These are phyloP conservation scores for Sapria himalayana DNA, from an alignment of 345 rosid species.

Conservation along the genomic window DNA sequence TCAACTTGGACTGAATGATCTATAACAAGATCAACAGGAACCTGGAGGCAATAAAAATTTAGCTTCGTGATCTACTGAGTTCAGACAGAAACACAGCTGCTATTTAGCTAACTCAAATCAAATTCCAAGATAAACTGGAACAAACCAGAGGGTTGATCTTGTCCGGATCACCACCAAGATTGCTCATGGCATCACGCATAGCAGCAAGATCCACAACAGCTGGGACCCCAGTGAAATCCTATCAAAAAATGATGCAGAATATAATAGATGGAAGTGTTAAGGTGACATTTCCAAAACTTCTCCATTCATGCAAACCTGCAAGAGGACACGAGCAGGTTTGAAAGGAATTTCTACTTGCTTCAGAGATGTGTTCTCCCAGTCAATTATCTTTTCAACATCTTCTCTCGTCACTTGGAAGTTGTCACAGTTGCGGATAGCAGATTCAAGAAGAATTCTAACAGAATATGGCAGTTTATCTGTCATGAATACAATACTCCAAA, in stretches of 20 bases:
- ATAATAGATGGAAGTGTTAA: too few species aligned
- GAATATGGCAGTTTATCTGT: slow-evolving; percentile 88
- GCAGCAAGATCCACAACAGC: slow-evolving; percentile 97
- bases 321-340: slow-evolving; percentile 93
- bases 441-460: slow-evolving; percentile 78
- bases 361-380: slow-evolving; percentile 78
- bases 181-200: slow-evolving; percentile 98
- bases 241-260: slow-evolving; percentile 10
- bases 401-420: slow-evolving; percentile 82
- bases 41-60: slow-evolving; percentile 32
- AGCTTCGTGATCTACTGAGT: too few species aligned
- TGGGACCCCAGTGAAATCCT: slow-evolving; percentile 99
- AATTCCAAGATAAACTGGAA: background rate
- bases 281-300: background rate
- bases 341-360: slow-evolving; percentile 96
- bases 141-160: slow-evolving; percentile 83
- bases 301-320: slow-evolving; percentile 30
- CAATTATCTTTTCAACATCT: slow-evolving; percentile 88
- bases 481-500: slow-evolving; percentile 4
- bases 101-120: too few species aligned
- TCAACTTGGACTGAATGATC: slow-evolving; percentile 99
- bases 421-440: slow-evolving; percentile 91
- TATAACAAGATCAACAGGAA: slow-evolving; percentile 95
- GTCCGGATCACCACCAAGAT: slow-evolving; percentile 64
- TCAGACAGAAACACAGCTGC: too few species aligned